These are phyloP conservation scores for Arthrobotrys iridis DNA, from an alignment of 2,329 filamentous ascomycete genomes.

Conservation along the genomic window DNA sequence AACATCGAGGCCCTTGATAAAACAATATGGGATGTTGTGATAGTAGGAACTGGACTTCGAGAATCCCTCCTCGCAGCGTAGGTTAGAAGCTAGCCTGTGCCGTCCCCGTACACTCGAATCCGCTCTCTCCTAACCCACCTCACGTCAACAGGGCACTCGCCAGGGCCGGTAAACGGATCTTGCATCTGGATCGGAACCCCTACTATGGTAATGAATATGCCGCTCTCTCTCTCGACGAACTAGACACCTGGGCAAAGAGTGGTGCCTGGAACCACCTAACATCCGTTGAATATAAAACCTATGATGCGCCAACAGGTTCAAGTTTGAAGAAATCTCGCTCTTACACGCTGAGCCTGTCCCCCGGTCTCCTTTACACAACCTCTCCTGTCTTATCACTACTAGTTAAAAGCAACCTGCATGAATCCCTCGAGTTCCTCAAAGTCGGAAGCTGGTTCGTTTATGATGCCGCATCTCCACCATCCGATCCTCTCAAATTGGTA, in stretches of 20 bases:
- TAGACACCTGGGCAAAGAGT: conserved; percentile 49
- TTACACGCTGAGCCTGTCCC: conserved; percentile 84
- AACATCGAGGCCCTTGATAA: conserved; percentile 66
- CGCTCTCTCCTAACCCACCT: not conserved
- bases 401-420: conserved; percentile 87
- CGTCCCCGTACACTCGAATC: not conserved
- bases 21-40: conserved; percentile 67
- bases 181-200: conserved; percentile 56
- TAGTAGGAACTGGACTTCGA: conserved; percentile 66
- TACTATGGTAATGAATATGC: conserved; percentile 56
- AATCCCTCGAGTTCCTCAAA: conserved; percentile 90
- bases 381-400: conserved; percentile 80
- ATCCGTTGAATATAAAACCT: conserved; percentile 13
- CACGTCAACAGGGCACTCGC: conserved; percentile 55
- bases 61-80: conserved; percentile 68
- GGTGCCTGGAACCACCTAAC: not conserved
- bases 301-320: conserved; percentile 4
- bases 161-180: conserved; percentile 56
- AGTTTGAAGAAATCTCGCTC: conserved; percentile 73
- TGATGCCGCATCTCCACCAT: conserved; percentile 57
- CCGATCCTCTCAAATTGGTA: conserved; percentile 71
- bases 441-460: conserved; percentile 93
- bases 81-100: conserved; percentile 57
- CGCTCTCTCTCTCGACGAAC: conserved; percentile 55
- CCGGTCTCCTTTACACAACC: conserved; percentile 84